These are phyloP conservation scores for Huntiella savannae DNA, from an alignment of 2,329 filamentous ascomycete species.

Conservation along the genomic window DNA sequence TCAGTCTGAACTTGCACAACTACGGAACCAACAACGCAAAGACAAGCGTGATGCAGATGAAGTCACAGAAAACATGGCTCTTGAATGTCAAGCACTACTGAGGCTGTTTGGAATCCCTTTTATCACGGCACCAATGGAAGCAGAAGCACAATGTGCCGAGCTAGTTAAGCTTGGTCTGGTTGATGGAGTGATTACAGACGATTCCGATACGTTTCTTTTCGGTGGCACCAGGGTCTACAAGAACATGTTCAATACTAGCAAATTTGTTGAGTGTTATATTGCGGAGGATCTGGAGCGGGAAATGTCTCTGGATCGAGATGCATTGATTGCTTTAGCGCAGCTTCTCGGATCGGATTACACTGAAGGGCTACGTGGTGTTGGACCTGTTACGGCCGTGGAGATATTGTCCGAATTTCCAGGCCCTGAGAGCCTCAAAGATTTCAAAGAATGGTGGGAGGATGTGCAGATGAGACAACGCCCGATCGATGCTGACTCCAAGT, in stretches of 20 bases:
- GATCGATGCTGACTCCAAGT: conserved; percentile 39
- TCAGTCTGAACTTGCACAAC: conserved; percentile 66
- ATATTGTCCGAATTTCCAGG: conserved; percentile 76
- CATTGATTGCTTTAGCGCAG: conserved; percentile 78
- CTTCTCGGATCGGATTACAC: conserved; percentile 90
- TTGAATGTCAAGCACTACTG: conserved; percentile 82
- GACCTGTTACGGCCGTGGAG: conserved; percentile 85
- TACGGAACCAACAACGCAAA: conserved; percentile 89
- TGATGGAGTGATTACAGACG: conserved; percentile 93
- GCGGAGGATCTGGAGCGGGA: conserved; percentile 70
- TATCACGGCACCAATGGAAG: conserved; percentile 96
- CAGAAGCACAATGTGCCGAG: conserved; percentile 91
- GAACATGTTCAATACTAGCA: conserved; percentile 98
- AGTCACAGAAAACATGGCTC: conserved; percentile 88
- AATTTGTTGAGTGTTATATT: conserved; percentile 94
- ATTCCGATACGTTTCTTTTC: conserved; percentile 91
- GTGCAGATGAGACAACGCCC: conserved; percentile 51
- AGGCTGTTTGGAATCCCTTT: conserved; percentile 87
- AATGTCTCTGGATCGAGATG: conserved; percentile 65
- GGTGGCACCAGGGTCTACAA: conserved; percentile 95
- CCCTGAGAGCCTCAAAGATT: conserved; percentile 43
- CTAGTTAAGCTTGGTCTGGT: conserved; percentile 73
- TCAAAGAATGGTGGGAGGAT: conserved; percentile 71
- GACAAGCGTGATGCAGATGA: conserved; percentile 92
- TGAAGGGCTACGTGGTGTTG: conserved; percentile 74